Base-by-base conservation (phyloP, 805 yeast species). In the Ascoidea rubescens region DNA sequence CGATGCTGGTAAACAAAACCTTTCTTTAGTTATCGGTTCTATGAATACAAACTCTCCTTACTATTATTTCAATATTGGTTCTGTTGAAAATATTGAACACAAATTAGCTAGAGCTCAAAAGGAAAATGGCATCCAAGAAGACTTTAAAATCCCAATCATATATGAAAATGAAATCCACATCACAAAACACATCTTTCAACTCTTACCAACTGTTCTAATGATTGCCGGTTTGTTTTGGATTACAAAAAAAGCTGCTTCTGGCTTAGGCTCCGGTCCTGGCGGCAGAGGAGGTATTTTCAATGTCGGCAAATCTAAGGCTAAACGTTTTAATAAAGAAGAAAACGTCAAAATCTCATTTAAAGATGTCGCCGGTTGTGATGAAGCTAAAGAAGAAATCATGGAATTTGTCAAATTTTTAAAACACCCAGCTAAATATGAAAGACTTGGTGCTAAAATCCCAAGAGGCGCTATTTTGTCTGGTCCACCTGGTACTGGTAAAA, bases 401-500 rank as follows among this genome's bases (percentile, higher is more conserved):
- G 99, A 93, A 67, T 93, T 93, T 73, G 99, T 93, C 51, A 80
- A 84, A 59, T 93, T 95, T 65, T 78, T 93, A 67, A 86, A 91
- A 65, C 79, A 88, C 58, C 99, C 99, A 7, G 73, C 75, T 52
- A 87, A 89, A 64, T 93, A 90, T 67, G 97, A 90, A 66, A 79
- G 80, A 55, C 73, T 93, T 53, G 99, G 99, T 45, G 99, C 98
- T 45, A 87, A 89, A 66, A 93, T 93, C 58, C 99, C 99, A 49
- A 80, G 98, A 64, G 99, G 99, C 60, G 99, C 99, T 7, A 87
- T 93, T 55, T 71, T 93, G 53, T 85, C 96, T 1, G 99, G 99
- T 49, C 96, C 99, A 16, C 99, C 99, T 50, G 99, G 99, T 72
- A 93, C 99, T 7, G 99, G 99, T 80, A 93, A 93, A 66, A 93